phyloP scores from a whole-genome alignment of 495 filamentous ascomycete genomes.

The Neurospora sp. region DNA sequence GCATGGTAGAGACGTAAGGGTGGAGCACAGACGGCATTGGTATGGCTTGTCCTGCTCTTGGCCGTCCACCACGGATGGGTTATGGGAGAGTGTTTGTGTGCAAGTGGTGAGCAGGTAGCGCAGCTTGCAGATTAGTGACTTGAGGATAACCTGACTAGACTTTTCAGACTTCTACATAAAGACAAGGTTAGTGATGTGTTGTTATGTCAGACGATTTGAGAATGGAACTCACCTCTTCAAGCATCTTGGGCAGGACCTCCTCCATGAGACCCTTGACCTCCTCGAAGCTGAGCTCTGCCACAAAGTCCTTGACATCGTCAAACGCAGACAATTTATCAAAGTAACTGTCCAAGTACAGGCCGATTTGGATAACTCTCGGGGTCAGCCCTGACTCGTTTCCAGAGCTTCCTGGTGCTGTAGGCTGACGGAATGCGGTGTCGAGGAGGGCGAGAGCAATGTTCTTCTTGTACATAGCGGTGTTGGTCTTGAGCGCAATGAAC shows the following conservation, averaged over 20 bases:
- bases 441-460: conserved; percentile 19
- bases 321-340: conserved; percentile 24
- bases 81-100: conserved; percentile 20
- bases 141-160: conserved; percentile 10
- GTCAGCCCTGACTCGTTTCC: conserved; percentile 8
- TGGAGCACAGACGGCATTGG: conserved; percentile 22
- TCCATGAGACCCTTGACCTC: conserved; percentile 22
- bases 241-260: conserved; percentile 15
- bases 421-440: conserved; percentile 16
- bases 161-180: conserved; percentile 9
- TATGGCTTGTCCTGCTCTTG: conserved; percentile 12
- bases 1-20: conserved; percentile 14
- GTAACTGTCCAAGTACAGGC: conserved; percentile 22
- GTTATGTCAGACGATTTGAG: not conserved
- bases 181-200: not conserved
- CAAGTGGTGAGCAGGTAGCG: conserved; percentile 24
- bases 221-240: conserved; percentile 13
- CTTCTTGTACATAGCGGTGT: conserved; percentile 24
- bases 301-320: conserved; percentile 23
- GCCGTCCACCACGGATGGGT: conserved; percentile 13
- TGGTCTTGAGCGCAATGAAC: conserved; percentile 17
- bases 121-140: conserved; percentile 18
- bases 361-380: conserved; percentile 21
- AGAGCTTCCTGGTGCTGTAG: not conserved
- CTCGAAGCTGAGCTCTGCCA: conserved; percentile 20